Conservation (phyloP, 768 basidiomycete genomes). For the Brasilioporus rufonigricans region DNA sequence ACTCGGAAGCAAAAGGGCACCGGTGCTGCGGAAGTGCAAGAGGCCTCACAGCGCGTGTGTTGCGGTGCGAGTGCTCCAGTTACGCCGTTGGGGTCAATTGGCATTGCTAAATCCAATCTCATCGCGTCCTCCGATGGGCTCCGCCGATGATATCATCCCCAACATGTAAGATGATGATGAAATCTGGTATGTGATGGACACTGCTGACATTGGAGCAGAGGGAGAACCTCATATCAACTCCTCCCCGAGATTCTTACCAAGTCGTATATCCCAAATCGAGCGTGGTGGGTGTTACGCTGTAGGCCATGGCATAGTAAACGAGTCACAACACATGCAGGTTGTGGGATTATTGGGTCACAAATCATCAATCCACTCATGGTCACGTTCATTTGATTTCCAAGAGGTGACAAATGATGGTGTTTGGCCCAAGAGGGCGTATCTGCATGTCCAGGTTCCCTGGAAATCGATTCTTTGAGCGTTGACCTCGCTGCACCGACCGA, state of each 20-base stretch:
- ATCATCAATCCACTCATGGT: too few species aligned
- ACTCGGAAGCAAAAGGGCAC: neutral
- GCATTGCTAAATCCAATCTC: neutral
- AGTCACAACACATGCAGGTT: too few species aligned
- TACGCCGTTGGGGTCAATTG: neutral
- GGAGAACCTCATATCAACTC: neutral
- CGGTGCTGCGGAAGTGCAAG: neutral
- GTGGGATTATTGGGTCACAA: too few species aligned
- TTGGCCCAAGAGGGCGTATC: neutral
- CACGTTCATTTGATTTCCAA: too few species aligned
- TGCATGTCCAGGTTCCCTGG: neutral
- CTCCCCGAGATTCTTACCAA: too few species aligned
- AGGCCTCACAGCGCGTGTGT: neutral
- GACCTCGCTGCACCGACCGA: neutral
- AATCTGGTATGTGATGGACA: too few species aligned
- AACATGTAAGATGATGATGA: slow-evolving; percentile 4
- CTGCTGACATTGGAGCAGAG: too few species aligned
- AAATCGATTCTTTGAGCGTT: too few species aligned
- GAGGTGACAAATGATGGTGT: neutral
- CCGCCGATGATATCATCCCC: slow-evolving; percentile 6
- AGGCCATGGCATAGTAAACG: too few species aligned
- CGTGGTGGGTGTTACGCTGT: too few species aligned
- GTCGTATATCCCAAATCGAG: too few species aligned
- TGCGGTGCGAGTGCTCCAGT: neutral
- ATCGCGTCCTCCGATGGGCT: slow-evolving; percentile 6